Conservation (phyloP, 2,329 filamentous ascomycete species). For the Exserohilum rostratum region DNA sequence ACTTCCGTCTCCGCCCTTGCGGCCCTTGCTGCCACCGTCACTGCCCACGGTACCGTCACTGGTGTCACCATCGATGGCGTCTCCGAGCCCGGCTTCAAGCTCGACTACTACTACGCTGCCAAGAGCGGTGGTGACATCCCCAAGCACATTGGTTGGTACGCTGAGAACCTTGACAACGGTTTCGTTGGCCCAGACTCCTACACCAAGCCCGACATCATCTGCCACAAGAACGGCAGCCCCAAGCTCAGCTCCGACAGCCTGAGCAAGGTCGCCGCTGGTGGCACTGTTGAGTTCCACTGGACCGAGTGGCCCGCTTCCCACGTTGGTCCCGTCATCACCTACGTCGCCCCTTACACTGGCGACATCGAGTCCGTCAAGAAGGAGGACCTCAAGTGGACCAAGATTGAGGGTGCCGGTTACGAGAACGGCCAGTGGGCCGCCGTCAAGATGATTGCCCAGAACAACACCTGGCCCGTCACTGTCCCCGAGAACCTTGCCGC, state of each 20-base stretch:
- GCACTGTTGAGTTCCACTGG: conserved; percentile 61
- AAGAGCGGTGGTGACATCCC: conserved; percentile 34
- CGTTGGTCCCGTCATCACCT: conserved; percentile 49
- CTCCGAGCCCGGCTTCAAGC: conserved; percentile 53
- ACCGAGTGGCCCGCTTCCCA: conserved; percentile 50
- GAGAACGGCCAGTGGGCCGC: conserved; percentile 45
- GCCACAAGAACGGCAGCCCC: conserved; percentile 63
- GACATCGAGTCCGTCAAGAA: conserved; percentile 43
- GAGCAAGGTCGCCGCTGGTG: conserved; percentile 66
- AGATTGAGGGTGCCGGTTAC: conserved; percentile 45
- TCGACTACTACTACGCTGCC: conserved; percentile 49
- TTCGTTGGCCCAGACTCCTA: conserved; percentile 41
- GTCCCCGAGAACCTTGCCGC: conserved; percentile 53
- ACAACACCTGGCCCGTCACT: conserved; percentile 56
- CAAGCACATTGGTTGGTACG: conserved; percentile 54
- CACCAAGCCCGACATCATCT: conserved; percentile 58
- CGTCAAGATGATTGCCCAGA: conserved; percentile 51
- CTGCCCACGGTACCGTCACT: conserved; percentile 55
- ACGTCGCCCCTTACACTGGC: conserved; percentile 44
- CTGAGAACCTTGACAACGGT: conserved; percentile 47
- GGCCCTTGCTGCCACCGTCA: conserved; percentile 49
- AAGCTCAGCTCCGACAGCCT: conserved; percentile 44
- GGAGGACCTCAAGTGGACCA: conserved; percentile 46
- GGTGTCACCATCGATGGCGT: conserved; percentile 56
- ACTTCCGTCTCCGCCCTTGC: conserved; percentile 35